Evolutionary conservation across 371 early-diverging fungal genomes (phyloP).

Genomic region (Paraphysoderma sedebokerense): DNA sequence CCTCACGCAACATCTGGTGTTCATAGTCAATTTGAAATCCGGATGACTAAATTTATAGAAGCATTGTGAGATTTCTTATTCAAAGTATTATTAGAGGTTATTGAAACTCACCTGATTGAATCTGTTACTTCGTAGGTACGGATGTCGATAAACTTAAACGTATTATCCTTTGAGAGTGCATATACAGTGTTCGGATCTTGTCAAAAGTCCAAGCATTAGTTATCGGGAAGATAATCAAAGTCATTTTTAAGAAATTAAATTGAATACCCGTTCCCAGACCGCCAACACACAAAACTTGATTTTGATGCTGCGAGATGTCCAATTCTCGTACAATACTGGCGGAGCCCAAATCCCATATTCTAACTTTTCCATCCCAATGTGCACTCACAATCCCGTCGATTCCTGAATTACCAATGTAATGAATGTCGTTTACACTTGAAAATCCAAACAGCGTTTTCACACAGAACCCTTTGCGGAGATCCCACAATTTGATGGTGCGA

Average conservation of each 20-base stretch:
- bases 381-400: neutral
- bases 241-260: neutral
- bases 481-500: slow-evolving; percentile 75
- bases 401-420: neutral
- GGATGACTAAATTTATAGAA: too few relatives aligned
- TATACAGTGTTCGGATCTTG: neutral
- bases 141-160: neutral
- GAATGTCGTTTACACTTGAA: neutral
- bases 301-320: neutral
- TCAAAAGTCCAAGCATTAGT: neutral
- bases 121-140: too few relatives aligned
- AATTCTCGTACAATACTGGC: neutral
- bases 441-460: neutral
- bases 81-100: too few relatives aligned
- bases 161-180: neutral
- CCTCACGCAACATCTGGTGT: too few relatives aligned
- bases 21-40: too few relatives aligned
- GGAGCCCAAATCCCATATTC: neutral
- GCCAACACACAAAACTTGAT: neutral
- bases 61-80: too few relatives aligned
- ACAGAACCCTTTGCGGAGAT: slow-evolving; percentile 18
- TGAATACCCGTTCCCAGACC: neutral
- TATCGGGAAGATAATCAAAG: neutral
- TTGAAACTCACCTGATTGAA: too few relatives aligned
- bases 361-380: neutral